phyloP scores from a whole-genome alignment of 192 early-diverging fungal genomes.

The Podila clonocystis region DNA sequence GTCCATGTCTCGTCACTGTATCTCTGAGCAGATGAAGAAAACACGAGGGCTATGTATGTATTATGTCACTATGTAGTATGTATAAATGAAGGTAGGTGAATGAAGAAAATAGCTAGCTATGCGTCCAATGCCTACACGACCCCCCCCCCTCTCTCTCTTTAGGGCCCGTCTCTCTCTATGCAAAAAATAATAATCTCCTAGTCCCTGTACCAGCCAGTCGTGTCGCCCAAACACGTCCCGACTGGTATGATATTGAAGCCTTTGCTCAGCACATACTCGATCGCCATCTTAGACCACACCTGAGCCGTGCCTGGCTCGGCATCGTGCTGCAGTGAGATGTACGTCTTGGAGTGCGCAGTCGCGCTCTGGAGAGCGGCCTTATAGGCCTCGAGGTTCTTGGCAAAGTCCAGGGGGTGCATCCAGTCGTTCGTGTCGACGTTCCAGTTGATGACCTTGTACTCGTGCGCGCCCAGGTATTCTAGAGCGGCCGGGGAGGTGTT shows the following conservation, averaged over 20 bases:
- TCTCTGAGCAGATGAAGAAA: too few species aligned
- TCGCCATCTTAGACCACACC: slow-evolving; percentile 54
- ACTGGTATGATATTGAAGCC: slow-evolving; percentile 56
- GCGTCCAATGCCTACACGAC: too few species aligned
- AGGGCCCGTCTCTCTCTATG: not conserved
- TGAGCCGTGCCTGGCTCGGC: slow-evolving; percentile 47
- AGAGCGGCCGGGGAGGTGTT: slow-evolving; percentile 31
- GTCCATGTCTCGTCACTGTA: too few species aligned
- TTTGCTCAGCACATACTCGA: slow-evolving; percentile 52
- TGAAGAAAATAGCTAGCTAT: too few species aligned
- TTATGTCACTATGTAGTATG: too few species aligned
- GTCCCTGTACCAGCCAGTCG: slow-evolving; percentile 20
- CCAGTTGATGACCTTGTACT: slow-evolving; percentile 55
- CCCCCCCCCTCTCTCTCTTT: too few species aligned
- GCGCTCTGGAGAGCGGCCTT: slow-evolving; percentile 1
- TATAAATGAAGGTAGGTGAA: too few species aligned
- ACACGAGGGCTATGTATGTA: too few species aligned
- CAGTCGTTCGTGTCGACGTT: slow-evolving; percentile 56
- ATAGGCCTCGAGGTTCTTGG: slow-evolving; percentile 7
- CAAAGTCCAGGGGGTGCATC: slow-evolving; percentile 21
- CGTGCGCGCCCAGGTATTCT: slow-evolving; percentile 12
- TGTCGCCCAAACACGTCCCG: slow-evolving; percentile 52
- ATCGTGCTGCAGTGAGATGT: slow-evolving; percentile 54
- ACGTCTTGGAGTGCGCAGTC: slow-evolving; percentile 1
- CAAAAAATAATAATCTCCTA: not conserved